Percentiles rank a stretch among this genome's conserved stretches.
Evolutionary conservation across 768 basidiomycete species (phyloP).

Genomic region (Phaffia tasmanica): DNA sequence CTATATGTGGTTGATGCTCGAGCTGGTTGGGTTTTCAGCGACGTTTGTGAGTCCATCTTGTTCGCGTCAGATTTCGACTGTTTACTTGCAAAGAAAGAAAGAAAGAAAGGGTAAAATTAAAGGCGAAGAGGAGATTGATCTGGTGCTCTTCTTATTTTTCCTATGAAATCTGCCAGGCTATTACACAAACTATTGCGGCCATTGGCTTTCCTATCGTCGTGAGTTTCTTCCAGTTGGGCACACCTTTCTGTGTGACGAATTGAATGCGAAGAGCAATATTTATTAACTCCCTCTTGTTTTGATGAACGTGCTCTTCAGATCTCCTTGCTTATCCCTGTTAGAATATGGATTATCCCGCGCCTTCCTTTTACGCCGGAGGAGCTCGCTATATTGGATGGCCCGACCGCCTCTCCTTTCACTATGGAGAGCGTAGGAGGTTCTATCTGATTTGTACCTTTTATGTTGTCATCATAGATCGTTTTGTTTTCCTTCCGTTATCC

Average conservation of each 20-base stretch:
- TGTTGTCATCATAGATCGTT: not conserved
- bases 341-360: slow-evolving; percentile 58
- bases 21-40: slow-evolving; percentile 71
- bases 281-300: not conserved
- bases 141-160: not conserved
- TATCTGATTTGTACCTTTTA: not conserved
- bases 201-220: slow-evolving; percentile 77
- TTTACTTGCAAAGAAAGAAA: no score
- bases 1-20: slow-evolving; percentile 57
- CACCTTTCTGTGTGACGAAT: not conserved
- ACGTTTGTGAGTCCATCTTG: slow-evolving; percentile 46
- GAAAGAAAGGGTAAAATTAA: no score
- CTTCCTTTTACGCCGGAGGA: slow-evolving; percentile 65
- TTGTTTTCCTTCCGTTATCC: not conserved
- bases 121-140: no score
- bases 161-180: slow-evolving; percentile 39
- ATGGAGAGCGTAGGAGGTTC: slow-evolving; percentile 8
- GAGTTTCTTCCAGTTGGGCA: not conserved
- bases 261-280: no score
- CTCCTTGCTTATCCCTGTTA: slow-evolving; percentile 64
- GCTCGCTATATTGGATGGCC: slow-evolving; percentile 72
- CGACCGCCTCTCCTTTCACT: slow-evolving; percentile 47
- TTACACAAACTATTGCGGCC: slow-evolving; percentile 82
- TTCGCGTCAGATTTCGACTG: no score
- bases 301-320: slow-evolving; percentile 39